phyloP scores from a whole-genome alignment of 1,139 yeast genomes.

The Hansenula anomala region DNA sequence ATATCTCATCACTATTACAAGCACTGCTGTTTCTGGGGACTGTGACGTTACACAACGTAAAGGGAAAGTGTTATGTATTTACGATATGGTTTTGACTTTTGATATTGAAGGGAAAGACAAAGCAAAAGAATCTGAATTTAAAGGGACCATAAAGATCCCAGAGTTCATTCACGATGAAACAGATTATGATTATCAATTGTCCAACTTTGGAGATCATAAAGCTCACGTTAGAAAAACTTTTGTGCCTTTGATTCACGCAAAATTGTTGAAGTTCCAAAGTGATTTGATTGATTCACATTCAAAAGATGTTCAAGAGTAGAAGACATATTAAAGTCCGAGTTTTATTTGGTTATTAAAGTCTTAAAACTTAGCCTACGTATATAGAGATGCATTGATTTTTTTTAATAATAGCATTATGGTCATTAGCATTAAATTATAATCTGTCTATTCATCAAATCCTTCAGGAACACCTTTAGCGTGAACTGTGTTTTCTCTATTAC shows the following conservation, averaged over 20 bases:
- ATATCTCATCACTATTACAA: slow-evolving; percentile 32
- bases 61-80: slow-evolving; percentile 73
- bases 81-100: slow-evolving; percentile 55
- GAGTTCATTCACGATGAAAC: slow-evolving; percentile 75
- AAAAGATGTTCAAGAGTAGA: slow-evolving; percentile 47
- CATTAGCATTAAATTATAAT: neutral
- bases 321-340: neutral
- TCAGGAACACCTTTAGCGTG: slow-evolving; percentile 90
- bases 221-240: slow-evolving; percentile 39
- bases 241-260: slow-evolving; percentile 44
- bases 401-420: neutral
- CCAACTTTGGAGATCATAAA: slow-evolving; percentile 34
- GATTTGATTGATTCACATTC: slow-evolving; percentile 60
- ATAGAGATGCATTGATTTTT: too few species aligned
- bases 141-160: slow-evolving; percentile 44
- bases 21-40: slow-evolving; percentile 56
- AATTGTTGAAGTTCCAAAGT: slow-evolving; percentile 53
- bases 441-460: slow-evolving; percentile 42
- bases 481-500: slow-evolving; percentile 45
- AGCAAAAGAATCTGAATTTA: slow-evolving; percentile 25
- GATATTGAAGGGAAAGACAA: slow-evolving; percentile 32
- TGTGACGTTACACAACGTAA: slow-evolving; percentile 80
- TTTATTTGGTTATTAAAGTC: too few species aligned
- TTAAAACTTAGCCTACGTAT: too few species aligned
- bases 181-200: slow-evolving; percentile 53